Evolutionary conservation across 257 asterid species (phyloP), one percentile per base, ranked within the genome.

Genomic region (Paraleonurus japonicus): DNA sequence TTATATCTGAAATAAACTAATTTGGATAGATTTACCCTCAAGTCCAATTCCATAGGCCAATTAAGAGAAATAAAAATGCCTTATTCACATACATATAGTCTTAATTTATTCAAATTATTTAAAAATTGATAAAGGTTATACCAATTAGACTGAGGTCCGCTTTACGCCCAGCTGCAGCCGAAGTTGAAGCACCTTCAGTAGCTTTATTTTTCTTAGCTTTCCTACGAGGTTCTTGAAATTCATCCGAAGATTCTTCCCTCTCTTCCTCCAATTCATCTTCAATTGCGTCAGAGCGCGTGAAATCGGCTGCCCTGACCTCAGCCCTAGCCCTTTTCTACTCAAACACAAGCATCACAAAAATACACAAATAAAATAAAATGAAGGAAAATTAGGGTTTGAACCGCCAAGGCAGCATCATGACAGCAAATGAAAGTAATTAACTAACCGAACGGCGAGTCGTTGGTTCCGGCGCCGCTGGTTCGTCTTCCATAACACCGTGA

Each of bases 271-370:
- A 65, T 63, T 79, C 89, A 26, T 69, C 83, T 45, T 48, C 87
- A 43, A 73, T 67, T 62, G 54, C 69, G 43, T 79, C 89, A 0
- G 82, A 47, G 32, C 85, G 88, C 10, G 87, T 74, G 76, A 71
- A 73, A 48, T 81, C 90, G 58, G 75, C 75, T 8, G 76, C 60
- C 81, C 72, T 84, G 65, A 80, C 84, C 84, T 69, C 89, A 85
- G 73, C 89, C 91, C 94, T 89, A 80, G 81, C 16, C 84, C 98
- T 86, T 80, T 85, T 93, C 98, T 93, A 67, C 88, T 78, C 85
- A 27, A 75, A 53, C 64, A 74, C 57, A 50, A 43, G 19, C 62
- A 68, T 60, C 6, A 13, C 17, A 23, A 43, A 57, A 73, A 27
- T 45, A 47, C 57, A 39, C 12, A 4, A 61, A 47, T 41, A 66